phyloP scores from a whole-genome alignment of 2,329 filamentous ascomycete genomes.

The Fusarium acutatum region DNA sequence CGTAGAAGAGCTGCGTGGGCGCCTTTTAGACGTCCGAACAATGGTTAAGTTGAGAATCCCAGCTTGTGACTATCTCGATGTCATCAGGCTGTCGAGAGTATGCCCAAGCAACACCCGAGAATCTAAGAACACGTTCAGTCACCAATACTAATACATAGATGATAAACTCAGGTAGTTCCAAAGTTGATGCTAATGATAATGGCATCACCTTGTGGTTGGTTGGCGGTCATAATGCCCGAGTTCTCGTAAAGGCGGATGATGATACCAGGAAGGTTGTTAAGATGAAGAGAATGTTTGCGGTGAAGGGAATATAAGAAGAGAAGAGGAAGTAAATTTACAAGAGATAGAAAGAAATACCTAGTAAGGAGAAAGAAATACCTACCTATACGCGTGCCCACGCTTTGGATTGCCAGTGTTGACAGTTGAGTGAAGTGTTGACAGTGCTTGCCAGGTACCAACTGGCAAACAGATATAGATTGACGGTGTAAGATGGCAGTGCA shows the following conservation, averaged over 20 bases:
- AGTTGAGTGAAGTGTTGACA: background rate
- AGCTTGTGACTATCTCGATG: conserved; percentile 45
- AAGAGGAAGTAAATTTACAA: background rate
- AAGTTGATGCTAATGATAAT: conserved; percentile 56
- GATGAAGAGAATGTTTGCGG: background rate
- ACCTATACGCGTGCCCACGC: background rate
- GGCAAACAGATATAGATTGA: background rate
- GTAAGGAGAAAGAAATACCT: background rate
- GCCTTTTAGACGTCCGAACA: conserved; percentile 47
- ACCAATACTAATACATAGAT: accelerated
- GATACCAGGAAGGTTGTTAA: background rate
- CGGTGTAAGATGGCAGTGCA: background rate
- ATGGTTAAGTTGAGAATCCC: conserved; percentile 33
- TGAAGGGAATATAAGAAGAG: background rate
- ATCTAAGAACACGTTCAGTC: conserved; percentile 31
- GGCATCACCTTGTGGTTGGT: background rate
- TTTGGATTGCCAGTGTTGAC: background rate
- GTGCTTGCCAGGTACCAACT: background rate
- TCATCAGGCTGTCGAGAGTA: conserved; percentile 38
- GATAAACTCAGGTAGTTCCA: conserved; percentile 52
- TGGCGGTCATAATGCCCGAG: background rate
- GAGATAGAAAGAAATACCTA: background rate
- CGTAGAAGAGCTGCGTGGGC: conserved; percentile 40
- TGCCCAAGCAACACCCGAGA: conserved; percentile 53
- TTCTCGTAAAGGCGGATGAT: background rate